phyloP scores from a whole-genome alignment of 305 asterid species.

The Striga hermonthica region DNA sequence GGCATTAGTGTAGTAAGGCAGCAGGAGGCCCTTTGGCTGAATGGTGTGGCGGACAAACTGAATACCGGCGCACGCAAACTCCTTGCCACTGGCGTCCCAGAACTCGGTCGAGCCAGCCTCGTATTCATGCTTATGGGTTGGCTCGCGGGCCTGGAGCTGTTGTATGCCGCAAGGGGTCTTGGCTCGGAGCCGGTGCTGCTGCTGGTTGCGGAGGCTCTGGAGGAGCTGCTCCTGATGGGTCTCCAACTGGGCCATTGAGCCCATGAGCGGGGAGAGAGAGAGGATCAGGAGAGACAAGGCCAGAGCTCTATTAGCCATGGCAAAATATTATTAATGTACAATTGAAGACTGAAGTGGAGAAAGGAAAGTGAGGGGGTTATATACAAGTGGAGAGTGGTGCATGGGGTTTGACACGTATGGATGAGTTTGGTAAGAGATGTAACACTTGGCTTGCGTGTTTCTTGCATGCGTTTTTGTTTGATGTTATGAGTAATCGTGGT shows the following conservation, averaged over 20 bases:
- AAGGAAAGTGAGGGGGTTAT: not conserved
- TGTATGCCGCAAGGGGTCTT: conserved; percentile 48
- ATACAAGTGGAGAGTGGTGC: conserved; percentile 1
- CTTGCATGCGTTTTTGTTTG: not conserved
- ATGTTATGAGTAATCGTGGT: not conserved
- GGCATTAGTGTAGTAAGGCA: conserved; percentile 51
- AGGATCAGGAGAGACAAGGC: conserved; percentile 30
- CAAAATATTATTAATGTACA: not conserved
- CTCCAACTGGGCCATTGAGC: conserved; percentile 43
- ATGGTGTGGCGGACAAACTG: conserved; percentile 38
- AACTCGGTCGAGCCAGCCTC: conserved; percentile 54
- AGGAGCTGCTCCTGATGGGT: conserved; percentile 36
- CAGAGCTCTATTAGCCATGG: conserved; percentile 34
- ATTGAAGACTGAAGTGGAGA: not conserved
- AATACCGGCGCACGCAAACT: conserved; percentile 53
- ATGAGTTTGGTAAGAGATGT: not conserved
- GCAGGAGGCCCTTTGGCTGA: conserved; percentile 45
- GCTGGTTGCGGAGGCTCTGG: conserved; percentile 33
- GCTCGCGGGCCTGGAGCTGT: conserved; percentile 47
- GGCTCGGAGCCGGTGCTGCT: conserved; percentile 46
- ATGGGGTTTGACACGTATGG: not conserved
- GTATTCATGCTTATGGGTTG: conserved; percentile 29
- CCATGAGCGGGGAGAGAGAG: conserved; percentile 31
- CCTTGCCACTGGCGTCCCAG: conserved; percentile 41
- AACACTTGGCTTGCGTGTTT: not conserved